These are phyloP conservation scores for Colletotrichum zoysiae DNA, from an alignment of 2,329 filamentous ascomycete genomes.

Conservation along the genomic window DNA sequence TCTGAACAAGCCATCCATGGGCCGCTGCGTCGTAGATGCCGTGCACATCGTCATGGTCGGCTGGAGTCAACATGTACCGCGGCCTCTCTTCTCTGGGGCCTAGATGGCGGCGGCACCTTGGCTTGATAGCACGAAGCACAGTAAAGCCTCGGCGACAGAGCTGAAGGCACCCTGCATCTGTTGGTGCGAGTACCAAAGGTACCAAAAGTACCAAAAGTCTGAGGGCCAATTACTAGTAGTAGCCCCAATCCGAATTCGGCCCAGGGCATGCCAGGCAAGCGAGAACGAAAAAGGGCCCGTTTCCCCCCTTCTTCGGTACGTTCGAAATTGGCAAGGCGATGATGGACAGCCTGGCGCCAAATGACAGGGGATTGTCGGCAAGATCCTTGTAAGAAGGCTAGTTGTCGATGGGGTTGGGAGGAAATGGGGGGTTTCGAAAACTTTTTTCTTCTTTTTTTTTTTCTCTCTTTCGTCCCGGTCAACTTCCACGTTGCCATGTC, in stretches of 20 bases:
- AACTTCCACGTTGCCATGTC: constrained; percentile 34
- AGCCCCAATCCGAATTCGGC: constrained; percentile 16
- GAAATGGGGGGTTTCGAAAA: constrained; percentile 12
- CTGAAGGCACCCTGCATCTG: not conserved
- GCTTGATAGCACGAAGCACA: constrained; percentile 10
- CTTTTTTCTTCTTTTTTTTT: not conserved
- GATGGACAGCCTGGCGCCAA: constrained; percentile 8
- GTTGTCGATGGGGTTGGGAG: not conserved
- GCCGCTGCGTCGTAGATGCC: not conserved
- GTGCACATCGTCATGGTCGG: not conserved
- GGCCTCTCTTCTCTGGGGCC: not conserved
- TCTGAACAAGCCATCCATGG: not conserved
- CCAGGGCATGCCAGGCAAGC: constrained; percentile 19
- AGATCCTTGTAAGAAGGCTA: constrained; percentile 25
- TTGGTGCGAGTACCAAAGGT: constrained; percentile 11
- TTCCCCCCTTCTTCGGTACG: not conserved
- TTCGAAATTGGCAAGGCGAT: constrained; percentile 35
- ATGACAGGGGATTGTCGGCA: constrained; percentile 30
- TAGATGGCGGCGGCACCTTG: constrained; percentile 3
- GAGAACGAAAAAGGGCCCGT: constrained; percentile 6
- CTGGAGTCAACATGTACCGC: not conserved
- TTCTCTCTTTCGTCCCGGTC: constrained; percentile 1
- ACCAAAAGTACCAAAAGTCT: not conserved
- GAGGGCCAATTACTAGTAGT: constrained; percentile 23
- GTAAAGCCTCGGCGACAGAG: constrained; percentile 15